Evolutionary conservation across 2,329 filamentous ascomycete genomes (phyloP).

Genomic region (Coniochaeta sp.): DNA sequence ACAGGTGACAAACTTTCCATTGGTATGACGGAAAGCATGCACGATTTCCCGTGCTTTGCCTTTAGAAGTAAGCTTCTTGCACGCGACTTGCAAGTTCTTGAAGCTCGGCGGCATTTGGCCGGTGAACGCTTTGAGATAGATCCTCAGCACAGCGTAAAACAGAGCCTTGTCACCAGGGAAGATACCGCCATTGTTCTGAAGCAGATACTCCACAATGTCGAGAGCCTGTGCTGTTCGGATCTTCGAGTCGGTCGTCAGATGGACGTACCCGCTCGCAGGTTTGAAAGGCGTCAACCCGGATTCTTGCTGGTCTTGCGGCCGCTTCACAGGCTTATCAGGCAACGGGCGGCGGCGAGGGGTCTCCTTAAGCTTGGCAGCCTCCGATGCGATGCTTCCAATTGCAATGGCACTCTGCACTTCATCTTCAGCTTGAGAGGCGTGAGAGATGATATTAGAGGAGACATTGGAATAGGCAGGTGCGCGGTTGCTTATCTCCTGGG

Average conservation of each 20-base stretch:
- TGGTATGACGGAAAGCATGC: constrained; percentile 33
- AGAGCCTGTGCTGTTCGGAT: constrained; percentile 23
- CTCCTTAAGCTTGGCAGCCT: neutral
- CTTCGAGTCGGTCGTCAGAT: constrained; percentile 16
- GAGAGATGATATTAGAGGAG: too few species aligned
- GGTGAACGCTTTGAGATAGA: constrained; percentile 36
- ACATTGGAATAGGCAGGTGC: too few species aligned
- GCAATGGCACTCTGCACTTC: too few species aligned
- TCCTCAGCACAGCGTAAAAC: constrained; percentile 37
- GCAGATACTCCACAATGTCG: constrained; percentile 34
- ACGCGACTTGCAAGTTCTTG: constrained; percentile 28
- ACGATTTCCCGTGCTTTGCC: constrained; percentile 31
- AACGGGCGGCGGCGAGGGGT: constrained; percentile 1
- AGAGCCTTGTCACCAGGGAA: constrained; percentile 44
- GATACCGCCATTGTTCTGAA: constrained; percentile 34
- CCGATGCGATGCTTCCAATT: neutral
- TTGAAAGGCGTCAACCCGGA: constrained; percentile 12
- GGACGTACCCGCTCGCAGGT: constrained; percentile 12
- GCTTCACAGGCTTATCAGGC: neutral
- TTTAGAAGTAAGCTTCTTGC: constrained; percentile 30
- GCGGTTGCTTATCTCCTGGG: too few species aligned
- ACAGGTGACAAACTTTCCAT: constrained; percentile 35
- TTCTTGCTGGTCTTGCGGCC: neutral
- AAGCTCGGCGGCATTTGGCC: constrained; percentile 32
- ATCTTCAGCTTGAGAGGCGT: neutral